Evolutionary conservation across 352 stramenopile genomes (phyloP).

Genomic region (Phytophthora crassamura): DNA sequence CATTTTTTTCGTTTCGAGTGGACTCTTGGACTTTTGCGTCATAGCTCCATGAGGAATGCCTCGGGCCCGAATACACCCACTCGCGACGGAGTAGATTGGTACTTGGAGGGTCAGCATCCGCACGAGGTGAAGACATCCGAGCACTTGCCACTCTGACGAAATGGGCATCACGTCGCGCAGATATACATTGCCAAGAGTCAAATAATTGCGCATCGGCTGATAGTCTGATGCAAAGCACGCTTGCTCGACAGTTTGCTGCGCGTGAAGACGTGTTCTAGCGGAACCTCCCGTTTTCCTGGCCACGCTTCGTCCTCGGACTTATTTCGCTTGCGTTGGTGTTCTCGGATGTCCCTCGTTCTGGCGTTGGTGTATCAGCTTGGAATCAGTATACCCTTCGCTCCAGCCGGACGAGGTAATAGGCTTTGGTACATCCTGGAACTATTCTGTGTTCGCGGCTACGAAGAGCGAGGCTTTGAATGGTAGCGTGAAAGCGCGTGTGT

Average conservation of each 20-base stretch:
- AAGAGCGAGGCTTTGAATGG: slow-evolving; percentile 10
- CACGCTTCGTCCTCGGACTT: slow-evolving; percentile 8
- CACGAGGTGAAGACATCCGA: too few relatives aligned
- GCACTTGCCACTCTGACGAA: too few relatives aligned
- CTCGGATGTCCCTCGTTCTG: slow-evolving; percentile 34
- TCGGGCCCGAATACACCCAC: too few relatives aligned
- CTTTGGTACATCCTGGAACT: slow-evolving; percentile 33
- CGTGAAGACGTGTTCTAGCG: slow-evolving; percentile 24
- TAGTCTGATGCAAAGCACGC: slow-evolving; percentile 16
- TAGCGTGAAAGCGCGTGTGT: slow-evolving; percentile 20
- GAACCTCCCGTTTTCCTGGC: slow-evolving; percentile 23
- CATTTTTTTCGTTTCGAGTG: too few relatives aligned
- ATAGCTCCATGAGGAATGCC: too few relatives aligned
- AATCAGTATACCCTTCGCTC: slow-evolving; percentile 14
- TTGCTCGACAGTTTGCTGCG: slow-evolving; percentile 7
- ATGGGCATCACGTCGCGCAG: too few relatives aligned
- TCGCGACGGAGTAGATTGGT: too few relatives aligned
- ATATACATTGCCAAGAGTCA: too few relatives aligned
- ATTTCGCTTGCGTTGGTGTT: slow-evolving; percentile 36
- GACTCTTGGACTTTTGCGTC: too few relatives aligned
- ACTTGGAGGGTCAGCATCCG: too few relatives aligned
- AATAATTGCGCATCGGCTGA: too few relatives aligned
- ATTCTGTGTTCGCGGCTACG: slow-evolving; percentile 21
- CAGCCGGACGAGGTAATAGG: slow-evolving; percentile 33
- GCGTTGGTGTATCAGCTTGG: slow-evolving; percentile 19